A percentile compares a stretch with the other conserved stretches of the same genome.
Conservation (phyloP, 1,284 basidiomycete species). For the Xerocomus subilludens region DNA sequence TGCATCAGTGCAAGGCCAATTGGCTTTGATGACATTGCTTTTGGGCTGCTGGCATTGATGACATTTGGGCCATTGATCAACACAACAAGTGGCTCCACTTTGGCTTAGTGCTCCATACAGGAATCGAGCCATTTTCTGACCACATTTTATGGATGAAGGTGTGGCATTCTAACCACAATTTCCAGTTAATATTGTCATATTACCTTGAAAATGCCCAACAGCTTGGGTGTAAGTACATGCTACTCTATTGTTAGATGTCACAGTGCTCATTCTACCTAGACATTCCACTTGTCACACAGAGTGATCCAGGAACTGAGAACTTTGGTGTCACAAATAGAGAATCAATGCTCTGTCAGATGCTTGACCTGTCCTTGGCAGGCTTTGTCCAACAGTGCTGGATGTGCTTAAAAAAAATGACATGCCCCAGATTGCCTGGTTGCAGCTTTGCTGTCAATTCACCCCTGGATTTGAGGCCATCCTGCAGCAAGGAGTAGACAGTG, state of each 20-base stretch:
- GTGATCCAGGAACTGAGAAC: no score
- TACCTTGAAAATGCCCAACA: background rate
- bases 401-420: no score
- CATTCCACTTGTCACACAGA: background rate
- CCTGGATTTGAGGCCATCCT: background rate
- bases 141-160: conserved; percentile 19
- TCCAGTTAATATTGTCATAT: conserved; percentile 17
- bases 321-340: no score
- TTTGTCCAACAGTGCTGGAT: no score
- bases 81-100: conserved; percentile 23
- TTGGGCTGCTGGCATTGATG: conserved; percentile 10
- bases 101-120: background rate
- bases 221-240: background rate
- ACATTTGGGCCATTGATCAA: conserved; percentile 18
- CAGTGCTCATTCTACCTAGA: background rate
- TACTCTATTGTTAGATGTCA: background rate
- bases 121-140: conserved; percentile 9
- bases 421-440: no score
- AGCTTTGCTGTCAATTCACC: no score
- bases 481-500: background rate
- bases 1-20: background rate
- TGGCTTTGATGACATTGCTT: background rate
- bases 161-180: no score
- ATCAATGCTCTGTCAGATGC: no score
- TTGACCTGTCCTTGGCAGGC: no score